Conservation (phyloP, 2,329 filamentous ascomycete species). For the Myriosclerotinia scirpicola region DNA sequence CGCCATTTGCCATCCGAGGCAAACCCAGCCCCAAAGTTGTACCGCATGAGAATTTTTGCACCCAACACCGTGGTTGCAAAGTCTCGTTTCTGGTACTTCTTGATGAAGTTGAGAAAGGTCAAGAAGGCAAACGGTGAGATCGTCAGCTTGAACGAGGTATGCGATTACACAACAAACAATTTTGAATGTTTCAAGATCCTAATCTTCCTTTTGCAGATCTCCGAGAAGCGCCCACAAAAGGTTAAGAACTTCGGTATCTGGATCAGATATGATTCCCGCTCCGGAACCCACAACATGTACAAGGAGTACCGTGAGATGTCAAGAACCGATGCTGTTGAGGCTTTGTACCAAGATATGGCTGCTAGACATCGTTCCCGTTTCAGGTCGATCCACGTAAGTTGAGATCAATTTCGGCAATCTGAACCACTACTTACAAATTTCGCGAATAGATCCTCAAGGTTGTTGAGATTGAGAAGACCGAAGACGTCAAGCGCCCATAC, state of each 20-base stretch:
- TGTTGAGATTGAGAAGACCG: slow-evolving; percentile 91
- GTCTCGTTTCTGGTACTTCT: slow-evolving; percentile 99
- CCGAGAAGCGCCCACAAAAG: slow-evolving; percentile 98
- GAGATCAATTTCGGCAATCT: background rate
- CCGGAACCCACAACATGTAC: slow-evolving; percentile 99
- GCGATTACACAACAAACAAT: slow-evolving; percentile 42
- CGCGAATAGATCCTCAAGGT: slow-evolving; percentile 85
- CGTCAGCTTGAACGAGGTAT: slow-evolving; percentile 91
- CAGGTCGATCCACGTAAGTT: slow-evolving; percentile 94
- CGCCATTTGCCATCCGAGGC: slow-evolving; percentile 97
- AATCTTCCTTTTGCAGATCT: slow-evolving; percentile 60
- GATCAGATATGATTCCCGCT: slow-evolving; percentile 99
- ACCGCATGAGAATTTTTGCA: slow-evolving; percentile 99
- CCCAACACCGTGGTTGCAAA: slow-evolving; percentile 98
- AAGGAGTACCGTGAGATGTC: slow-evolving; percentile 99
- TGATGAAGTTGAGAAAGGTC: slow-evolving; percentile 98
- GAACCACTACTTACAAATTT: slow-evolving; percentile 23
- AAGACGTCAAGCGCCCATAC: slow-evolving; percentile 96
- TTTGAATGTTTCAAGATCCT: slow-evolving; percentile 23
- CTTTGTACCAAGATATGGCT: slow-evolving; percentile 99
- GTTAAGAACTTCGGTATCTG: slow-evolving; percentile 99
- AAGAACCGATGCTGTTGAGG: slow-evolving; percentile 90
- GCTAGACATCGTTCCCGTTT: slow-evolving; percentile 98
- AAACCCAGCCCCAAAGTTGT: slow-evolving; percentile 96
- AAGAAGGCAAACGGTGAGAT: slow-evolving; percentile 99